These are phyloP conservation scores for Vitis hybrid DNA, from an alignment of 177 flowering plant genomes.

Conservation along the genomic window DNA sequence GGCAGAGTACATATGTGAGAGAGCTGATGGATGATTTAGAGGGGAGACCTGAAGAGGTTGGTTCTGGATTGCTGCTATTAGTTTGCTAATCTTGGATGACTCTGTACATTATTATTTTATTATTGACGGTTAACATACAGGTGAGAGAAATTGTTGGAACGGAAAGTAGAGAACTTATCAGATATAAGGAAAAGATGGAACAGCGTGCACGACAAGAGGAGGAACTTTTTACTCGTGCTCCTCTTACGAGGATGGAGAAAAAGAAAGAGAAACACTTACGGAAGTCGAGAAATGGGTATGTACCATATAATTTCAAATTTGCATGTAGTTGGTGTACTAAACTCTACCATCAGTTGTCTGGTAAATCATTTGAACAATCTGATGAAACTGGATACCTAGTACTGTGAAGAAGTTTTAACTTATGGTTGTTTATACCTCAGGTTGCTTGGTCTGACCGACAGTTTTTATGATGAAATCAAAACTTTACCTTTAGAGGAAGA, in stretches of 20 bases:
- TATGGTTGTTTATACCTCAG: conserved; percentile 34
- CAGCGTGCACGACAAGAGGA: conserved; percentile 69
- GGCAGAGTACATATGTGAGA: conserved; percentile 51
- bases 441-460: conserved; percentile 70
- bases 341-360: not conserved
- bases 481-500: conserved; percentile 53
- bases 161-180: conserved; percentile 65
- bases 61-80: conserved; percentile 17
- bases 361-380: not conserved
- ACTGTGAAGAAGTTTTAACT: not conserved
- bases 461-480: conserved; percentile 69
- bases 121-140: conserved; percentile 38
- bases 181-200: conserved; percentile 49
- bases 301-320: not conserved
- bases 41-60: conserved; percentile 96
- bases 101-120: not conserved
- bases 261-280: conserved; percentile 63
- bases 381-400: not conserved
- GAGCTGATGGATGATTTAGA: conserved; percentile 65
- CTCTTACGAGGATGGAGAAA: conserved; percentile 70
- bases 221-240: conserved; percentile 79
- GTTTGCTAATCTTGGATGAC: not conserved
- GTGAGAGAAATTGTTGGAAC: conserved; percentile 53
- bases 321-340: too few relatives aligned
- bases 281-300: conserved; percentile 71